phyloP scores from a whole-genome alignment of 2,329 filamentous ascomycete genomes.

The Pyricularia grisea region DNA sequence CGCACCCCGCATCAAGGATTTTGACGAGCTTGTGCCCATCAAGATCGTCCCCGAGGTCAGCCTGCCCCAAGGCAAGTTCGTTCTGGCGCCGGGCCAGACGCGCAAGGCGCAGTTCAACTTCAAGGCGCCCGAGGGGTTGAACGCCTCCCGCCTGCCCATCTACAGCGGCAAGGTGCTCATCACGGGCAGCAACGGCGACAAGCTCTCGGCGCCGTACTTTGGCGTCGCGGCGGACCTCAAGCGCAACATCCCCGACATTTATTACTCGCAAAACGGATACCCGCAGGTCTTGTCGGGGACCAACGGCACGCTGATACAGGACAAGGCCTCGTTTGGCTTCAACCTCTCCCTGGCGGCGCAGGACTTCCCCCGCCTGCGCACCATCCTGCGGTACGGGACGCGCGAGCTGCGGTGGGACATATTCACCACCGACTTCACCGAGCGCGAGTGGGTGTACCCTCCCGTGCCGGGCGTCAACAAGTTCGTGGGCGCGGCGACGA shows the following conservation, averaged over 20 bases:
- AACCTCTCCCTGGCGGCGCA: slow-evolving; percentile 14
- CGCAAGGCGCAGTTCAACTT: slow-evolving; percentile 17
- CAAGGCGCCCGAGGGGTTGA: slow-evolving; percentile 12
- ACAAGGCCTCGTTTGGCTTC: slow-evolving; percentile 11
- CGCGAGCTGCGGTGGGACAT: slow-evolving; percentile 21
- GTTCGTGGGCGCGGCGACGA: slow-evolving; percentile 14
- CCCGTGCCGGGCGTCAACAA: slow-evolving; percentile 14
- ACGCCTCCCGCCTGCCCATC: slow-evolving; percentile 18
- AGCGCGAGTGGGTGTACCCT: slow-evolving; percentile 15
- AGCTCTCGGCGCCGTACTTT: slow-evolving; percentile 22
- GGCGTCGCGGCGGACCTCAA: slow-evolving; percentile 10
- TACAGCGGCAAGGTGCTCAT: slow-evolving; percentile 24
- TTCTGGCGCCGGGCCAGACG: slow-evolving; percentile 16
- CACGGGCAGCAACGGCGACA: slow-evolving; percentile 20
- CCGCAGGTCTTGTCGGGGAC: slow-evolving; percentile 5
- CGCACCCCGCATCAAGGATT: background rate
- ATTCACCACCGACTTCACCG: slow-evolving; percentile 12
- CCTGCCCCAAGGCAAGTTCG: slow-evolving; percentile 12
- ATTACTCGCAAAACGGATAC: slow-evolving; percentile 7
- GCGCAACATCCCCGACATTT: slow-evolving; percentile 9
- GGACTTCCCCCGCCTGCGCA: slow-evolving; percentile 19
- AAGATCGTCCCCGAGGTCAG: slow-evolving; percentile 8
- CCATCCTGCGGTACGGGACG: slow-evolving; percentile 15
- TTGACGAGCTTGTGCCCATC: slow-evolving; percentile 10
- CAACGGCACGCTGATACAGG: background rate